phyloP scores from a whole-genome alignment of 306 rosid genomes.

The Psophocarpus tetragonolobus region DNA sequence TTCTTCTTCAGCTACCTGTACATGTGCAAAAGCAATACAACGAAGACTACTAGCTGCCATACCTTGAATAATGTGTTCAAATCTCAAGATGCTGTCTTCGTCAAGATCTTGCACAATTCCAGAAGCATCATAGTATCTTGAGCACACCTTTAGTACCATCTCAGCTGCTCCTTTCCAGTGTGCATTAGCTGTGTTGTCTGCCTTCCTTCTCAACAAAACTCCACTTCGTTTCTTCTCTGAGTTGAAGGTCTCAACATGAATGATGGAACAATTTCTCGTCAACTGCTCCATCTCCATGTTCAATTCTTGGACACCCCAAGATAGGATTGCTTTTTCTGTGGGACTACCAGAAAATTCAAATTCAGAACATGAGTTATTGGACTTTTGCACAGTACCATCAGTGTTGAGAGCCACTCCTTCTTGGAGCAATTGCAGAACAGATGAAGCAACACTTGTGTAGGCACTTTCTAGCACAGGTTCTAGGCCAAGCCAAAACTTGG shows the following conservation, averaged over 20 bases:
- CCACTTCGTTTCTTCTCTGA: constrained; percentile 39
- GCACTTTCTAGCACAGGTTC: constrained; percentile 13
- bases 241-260: constrained; percentile 41
- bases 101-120: constrained; percentile 28
- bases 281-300: constrained; percentile 32
- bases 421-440: constrained; percentile 28
- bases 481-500: constrained; percentile 34
- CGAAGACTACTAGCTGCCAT: constrained; percentile 41
- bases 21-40: constrained; percentile 33
- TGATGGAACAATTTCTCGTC: constrained; percentile 2
- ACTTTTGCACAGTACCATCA: constrained; percentile 28
- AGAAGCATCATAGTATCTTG: constrained; percentile 33
- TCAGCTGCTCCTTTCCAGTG: constrained; percentile 49
- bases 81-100: not conserved
- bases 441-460: constrained; percentile 2
- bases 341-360: constrained; percentile 41
- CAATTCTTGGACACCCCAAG: constrained; percentile 32
- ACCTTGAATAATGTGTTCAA: constrained; percentile 27
- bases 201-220: constrained; percentile 25
- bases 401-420: constrained; percentile 42
- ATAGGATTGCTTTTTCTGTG: constrained; percentile 35
- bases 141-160: constrained; percentile 35
- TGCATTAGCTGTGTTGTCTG: constrained; percentile 15
- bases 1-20: not conserved
- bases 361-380: not conserved